Percentiles rank a stretch among this genome's conserved stretches.
Conservation (phyloP, 176 grass and related monocot genomes). For the Avena insularis region DNA sequence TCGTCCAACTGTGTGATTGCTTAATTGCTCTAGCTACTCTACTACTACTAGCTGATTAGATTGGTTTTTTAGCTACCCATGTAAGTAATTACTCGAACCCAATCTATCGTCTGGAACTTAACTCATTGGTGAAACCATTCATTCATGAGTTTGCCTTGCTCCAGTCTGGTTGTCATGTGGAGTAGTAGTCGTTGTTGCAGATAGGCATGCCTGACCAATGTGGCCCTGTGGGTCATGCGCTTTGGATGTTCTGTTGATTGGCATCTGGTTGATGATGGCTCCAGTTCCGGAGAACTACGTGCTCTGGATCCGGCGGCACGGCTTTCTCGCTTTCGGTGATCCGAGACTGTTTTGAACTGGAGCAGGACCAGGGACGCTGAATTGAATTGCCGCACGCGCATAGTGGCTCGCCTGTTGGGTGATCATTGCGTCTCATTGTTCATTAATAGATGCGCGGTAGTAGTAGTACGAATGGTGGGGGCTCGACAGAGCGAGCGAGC, state of each 20-base stretch:
- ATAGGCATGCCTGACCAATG: neutral
- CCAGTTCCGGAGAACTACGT: neutral
- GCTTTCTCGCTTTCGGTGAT: slow-evolving; percentile 34
- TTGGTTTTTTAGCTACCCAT: slow-evolving; percentile 53
- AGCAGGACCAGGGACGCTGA: neutral
- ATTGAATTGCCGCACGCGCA: neutral
- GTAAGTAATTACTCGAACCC: slow-evolving; percentile 55
- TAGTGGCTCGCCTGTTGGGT: slow-evolving; percentile 16
- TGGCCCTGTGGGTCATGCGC: neutral
- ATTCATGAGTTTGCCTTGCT: neutral
- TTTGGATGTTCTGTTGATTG: slow-evolving; percentile 26
- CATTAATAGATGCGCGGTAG: slow-evolving; percentile 15
- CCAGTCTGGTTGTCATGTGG: neutral
- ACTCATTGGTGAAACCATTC: slow-evolving; percentile 6
- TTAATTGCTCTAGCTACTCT: slow-evolving; percentile 40
- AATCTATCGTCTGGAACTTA: slow-evolving; percentile 22
- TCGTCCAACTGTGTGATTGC: slow-evolving; percentile 48
- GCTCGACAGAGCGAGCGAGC: neutral
- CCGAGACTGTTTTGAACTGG: slow-evolving; percentile 5
- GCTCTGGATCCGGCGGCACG: slow-evolving; percentile 1
- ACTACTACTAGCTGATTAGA: slow-evolving; percentile 39
- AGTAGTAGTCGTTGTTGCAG: neutral
- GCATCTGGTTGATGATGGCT: neutral
- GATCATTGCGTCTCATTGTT: slow-evolving; percentile 8
- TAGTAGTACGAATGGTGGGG: slow-evolving; percentile 6